Conservation (phyloP, 23 red algal genomes). For the Gracilaria domingensis region DNA sequence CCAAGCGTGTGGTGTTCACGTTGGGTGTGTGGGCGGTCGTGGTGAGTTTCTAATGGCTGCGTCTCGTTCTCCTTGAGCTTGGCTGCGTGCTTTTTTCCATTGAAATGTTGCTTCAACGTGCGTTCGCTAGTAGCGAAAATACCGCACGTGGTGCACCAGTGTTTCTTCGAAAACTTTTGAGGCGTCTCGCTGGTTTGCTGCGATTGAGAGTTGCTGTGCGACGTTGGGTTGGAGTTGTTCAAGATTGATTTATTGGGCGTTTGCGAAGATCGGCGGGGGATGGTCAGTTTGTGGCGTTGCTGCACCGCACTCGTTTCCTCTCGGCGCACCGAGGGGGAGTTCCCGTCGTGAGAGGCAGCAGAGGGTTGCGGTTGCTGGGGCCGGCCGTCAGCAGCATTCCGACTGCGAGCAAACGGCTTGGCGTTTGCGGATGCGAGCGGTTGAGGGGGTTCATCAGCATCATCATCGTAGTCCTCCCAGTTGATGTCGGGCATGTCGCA, state of each 20-base stretch:
- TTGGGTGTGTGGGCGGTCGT: not conserved
- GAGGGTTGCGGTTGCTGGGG: not conserved
- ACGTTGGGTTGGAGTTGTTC: too few species aligned
- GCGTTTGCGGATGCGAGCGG: not conserved
- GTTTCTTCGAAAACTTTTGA: not conserved
- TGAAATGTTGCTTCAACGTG: not conserved
- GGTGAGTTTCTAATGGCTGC: not conserved
- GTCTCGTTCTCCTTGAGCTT: not conserved
- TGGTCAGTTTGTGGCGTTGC: too few species aligned
- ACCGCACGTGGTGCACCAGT: not conserved
- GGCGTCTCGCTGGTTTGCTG: too few species aligned
- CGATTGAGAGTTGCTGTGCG: too few species aligned
- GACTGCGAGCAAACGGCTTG: not conserved
- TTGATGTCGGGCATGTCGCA: constrained; percentile 25
- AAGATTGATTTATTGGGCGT: too few species aligned
- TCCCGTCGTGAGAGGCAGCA: not conserved
- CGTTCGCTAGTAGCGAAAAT: not conserved
- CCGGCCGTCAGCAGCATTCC: not conserved
- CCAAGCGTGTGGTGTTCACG: not conserved
- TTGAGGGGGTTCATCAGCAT: not conserved
- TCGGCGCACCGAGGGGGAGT: not conserved
- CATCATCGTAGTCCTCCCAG: constrained; percentile 14
- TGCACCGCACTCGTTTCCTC: too few species aligned
- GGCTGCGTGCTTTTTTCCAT: not conserved
- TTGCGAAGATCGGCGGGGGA: too few species aligned